Percentiles rank a stretch among this genome's conserved stretches.
Evolutionary conservation across 2,329 filamentous ascomycete genomes (phyloP).

Genomic region (Scedosporium minutisporum): DNA sequence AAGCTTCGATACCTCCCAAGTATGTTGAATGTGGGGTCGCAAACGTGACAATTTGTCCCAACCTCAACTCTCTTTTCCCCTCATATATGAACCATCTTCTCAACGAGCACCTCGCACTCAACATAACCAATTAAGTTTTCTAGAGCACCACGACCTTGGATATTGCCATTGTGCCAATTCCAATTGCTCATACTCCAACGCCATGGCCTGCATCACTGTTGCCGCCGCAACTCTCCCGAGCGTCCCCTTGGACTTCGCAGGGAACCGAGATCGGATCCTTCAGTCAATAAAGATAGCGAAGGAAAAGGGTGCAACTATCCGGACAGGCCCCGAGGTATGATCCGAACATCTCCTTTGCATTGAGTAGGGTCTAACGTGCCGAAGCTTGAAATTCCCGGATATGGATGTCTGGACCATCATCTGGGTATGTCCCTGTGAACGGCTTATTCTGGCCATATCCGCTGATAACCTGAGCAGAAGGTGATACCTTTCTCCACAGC

Average conservation of each 20-base stretch:
- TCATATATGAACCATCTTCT: too few species aligned
- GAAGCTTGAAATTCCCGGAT: slow-evolving; percentile 25
- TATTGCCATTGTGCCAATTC: too few species aligned
- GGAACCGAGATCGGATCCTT: slow-evolving; percentile 54
- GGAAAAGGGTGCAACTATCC: slow-evolving; percentile 48
- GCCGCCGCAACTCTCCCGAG: slow-evolving; percentile 25
- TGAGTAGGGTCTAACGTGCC: neutral
- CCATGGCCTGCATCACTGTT: slow-evolving; percentile 23
- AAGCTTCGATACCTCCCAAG: too few species aligned
- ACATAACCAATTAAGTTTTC: too few species aligned
- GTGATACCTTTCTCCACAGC: slow-evolving; percentile 21
- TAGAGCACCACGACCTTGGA: too few species aligned
- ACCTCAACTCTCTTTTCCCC: too few species aligned
- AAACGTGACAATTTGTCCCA: too few species aligned
- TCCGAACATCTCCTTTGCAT: neutral
- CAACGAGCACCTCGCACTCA: too few species aligned
- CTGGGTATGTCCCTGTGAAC: slow-evolving; percentile 12
- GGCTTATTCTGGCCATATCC: neutral
- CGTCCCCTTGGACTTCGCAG: slow-evolving; percentile 48
- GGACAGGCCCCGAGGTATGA: slow-evolving; percentile 41
- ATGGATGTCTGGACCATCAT: slow-evolving; percentile 24
- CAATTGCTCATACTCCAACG: slow-evolving; percentile 1
- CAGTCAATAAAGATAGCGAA: slow-evolving; percentile 53
- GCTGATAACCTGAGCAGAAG: slow-evolving; percentile 6
- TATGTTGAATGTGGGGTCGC: too few species aligned